A percentile compares a stretch with the other conserved stretches of the same genome.
Evolutionary conservation across 2,329 filamentous ascomycete genomes (phyloP).

Genomic region (Colletotrichum acutatum): DNA sequence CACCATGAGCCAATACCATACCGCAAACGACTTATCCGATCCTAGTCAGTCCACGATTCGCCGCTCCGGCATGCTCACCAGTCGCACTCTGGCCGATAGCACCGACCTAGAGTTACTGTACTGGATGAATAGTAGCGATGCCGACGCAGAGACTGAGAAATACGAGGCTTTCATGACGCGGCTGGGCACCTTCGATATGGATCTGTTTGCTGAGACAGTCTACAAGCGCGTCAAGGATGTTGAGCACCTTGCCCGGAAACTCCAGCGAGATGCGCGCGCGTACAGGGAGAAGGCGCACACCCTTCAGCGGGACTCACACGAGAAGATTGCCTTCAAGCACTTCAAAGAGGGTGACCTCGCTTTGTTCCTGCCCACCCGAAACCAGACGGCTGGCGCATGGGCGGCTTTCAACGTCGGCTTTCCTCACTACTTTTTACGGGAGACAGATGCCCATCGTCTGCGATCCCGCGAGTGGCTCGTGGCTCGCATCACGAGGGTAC

Average conservation of each 20-base stretch:
- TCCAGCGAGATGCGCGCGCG: conserved; percentile 86
- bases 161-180: conserved; percentile 81
- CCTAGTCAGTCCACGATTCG: conserved; percentile 59
- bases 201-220: conserved; percentile 85
- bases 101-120: conserved; percentile 79
- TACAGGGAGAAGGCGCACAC: conserved; percentile 89
- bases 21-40: conserved; percentile 68
- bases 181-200: conserved; percentile 83
- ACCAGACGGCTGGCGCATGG: conserved; percentile 95
- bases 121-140: conserved; percentile 80
- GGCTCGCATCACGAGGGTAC: conserved; percentile 88
- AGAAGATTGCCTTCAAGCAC: conserved; percentile 94
- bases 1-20: conserved; percentile 56
- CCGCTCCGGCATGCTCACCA: conserved; percentile 63
- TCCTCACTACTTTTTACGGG: conserved; percentile 95
- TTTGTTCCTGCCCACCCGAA: conserved; percentile 91
- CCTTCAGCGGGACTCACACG: conserved; percentile 85
- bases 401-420: conserved; percentile 98
- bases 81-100: conserved; percentile 68
- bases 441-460: conserved; percentile 89
- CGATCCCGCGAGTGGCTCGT: conserved; percentile 94
- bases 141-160: conserved; percentile 74
- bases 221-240: conserved; percentile 93
- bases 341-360: conserved; percentile 98
- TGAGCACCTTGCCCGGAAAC: conserved; percentile 92